Evolutionary conservation across 2,329 filamentous ascomycete species (phyloP).

Genomic region (Fusarium nematophilum): DNA sequence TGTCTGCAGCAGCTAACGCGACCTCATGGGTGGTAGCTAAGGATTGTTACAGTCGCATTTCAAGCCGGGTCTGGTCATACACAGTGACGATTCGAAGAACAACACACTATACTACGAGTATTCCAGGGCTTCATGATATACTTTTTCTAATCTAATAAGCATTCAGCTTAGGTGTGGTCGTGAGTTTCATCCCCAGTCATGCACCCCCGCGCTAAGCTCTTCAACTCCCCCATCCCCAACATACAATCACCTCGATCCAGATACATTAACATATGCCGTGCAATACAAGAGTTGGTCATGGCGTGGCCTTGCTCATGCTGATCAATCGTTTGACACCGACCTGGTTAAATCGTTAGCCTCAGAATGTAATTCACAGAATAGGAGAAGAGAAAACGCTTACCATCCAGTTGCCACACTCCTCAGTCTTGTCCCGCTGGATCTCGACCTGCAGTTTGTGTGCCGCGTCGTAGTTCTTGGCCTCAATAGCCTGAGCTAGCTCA

Average conservation of each 20-base stretch:
- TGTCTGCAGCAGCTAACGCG: too few species aligned
- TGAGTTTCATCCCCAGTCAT: conserved; percentile 38
- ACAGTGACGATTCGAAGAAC: neutral
- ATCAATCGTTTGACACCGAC: conserved; percentile 81
- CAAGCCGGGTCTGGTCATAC: neutral
- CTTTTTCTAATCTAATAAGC: conserved; percentile 43
- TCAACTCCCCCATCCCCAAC: conserved; percentile 26
- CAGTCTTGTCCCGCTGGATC: conserved; percentile 79
- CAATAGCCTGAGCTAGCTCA: conserved; percentile 73
- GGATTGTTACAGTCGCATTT: too few species aligned
- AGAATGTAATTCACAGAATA: neutral
- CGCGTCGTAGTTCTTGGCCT: conserved; percentile 74
- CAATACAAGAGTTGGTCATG: conserved; percentile 52
- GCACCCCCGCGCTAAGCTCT: conserved; percentile 36
- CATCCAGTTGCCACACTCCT: conserved; percentile 90
- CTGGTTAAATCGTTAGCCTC: conserved; percentile 60
- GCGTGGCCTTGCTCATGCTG: conserved; percentile 82
- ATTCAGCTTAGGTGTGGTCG: conserved; percentile 41
- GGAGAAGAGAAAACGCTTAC: conserved; percentile 60
- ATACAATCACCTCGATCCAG: conserved; percentile 22
- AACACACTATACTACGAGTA: conserved; percentile 6
- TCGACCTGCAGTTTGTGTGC: conserved; percentile 78
- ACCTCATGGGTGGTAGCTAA: too few species aligned
- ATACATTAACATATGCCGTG: conserved; percentile 32
- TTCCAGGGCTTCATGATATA: conserved; percentile 34